Evolutionary conservation across 768 basidiomycete species (phyloP).

Genomic region (Wakefieldia striispora): DNA sequence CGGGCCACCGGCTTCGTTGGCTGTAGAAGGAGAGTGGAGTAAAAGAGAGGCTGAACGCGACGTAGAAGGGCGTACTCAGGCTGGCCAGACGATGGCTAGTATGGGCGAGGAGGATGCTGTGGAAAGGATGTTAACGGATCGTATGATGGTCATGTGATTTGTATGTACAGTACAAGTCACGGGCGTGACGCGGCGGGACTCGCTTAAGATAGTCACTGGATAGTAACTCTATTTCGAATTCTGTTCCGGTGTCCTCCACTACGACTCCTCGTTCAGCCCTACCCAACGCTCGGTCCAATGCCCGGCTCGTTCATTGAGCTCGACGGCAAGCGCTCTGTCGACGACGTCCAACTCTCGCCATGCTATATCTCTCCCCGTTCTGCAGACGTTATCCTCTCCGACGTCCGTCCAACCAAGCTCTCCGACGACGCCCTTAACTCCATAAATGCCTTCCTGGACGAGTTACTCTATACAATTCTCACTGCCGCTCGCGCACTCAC

Average conservation of each 20-base stretch:
- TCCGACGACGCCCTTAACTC: slow-evolving; percentile 71
- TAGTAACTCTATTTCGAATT: slow-evolving; percentile 9
- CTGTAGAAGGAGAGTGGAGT: no score
- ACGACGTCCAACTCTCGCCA: slow-evolving; percentile 43
- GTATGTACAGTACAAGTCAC: not conserved
- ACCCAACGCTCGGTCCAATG: slow-evolving; percentile 39
- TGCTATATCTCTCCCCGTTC: slow-evolving; percentile 80
- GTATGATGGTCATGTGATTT: no score
- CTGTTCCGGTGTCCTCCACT: not conserved
- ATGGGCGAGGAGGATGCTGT: slow-evolving; percentile 22
- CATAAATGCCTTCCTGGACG: slow-evolving; percentile 82
- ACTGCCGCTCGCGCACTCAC: slow-evolving; percentile 62
- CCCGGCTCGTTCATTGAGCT: slow-evolving; percentile 43
- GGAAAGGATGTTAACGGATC: slow-evolving; percentile 24
- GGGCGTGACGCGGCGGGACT: slow-evolving; percentile 8
- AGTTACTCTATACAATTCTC: slow-evolving; percentile 75
- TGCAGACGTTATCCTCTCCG: slow-evolving; percentile 89
- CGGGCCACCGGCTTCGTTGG: not conserved
- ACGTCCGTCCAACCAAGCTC: slow-evolving; percentile 88
- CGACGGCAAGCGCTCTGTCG: slow-evolving; percentile 15
- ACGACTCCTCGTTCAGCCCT: slow-evolving; percentile 9
- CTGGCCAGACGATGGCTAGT: not conserved
- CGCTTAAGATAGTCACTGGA: slow-evolving; percentile 19
- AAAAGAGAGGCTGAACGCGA: no score
- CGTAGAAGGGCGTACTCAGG: not conserved